Conservation (phyloP, 805 yeast species). For the Hanseniaspora occidentalis region DNA sequence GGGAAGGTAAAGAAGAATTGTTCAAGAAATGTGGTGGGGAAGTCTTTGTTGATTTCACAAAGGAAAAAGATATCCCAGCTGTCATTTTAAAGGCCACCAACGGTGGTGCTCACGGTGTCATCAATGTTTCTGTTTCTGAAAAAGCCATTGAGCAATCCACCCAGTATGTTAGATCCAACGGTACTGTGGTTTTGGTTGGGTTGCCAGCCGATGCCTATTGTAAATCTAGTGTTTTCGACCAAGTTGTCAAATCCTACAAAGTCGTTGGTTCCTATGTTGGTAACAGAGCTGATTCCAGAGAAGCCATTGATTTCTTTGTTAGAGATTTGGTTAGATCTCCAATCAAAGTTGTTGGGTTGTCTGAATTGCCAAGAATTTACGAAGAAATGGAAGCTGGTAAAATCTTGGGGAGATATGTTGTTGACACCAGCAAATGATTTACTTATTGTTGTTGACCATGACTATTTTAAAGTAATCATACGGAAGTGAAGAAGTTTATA, state of each 20-base stretch:
- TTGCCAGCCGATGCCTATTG: conserved; percentile 41
- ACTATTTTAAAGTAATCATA: too few species aligned
- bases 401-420: conserved; percentile 78
- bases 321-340: conserved; percentile 65
- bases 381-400: conserved; percentile 72
- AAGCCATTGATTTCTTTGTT: conserved; percentile 63
- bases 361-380: conserved; percentile 57
- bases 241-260: conserved; percentile 36
- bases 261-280: conserved; percentile 41
- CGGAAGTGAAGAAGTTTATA: too few species aligned
- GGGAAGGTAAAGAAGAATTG: conserved; percentile 48
- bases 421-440: conserved; percentile 45
- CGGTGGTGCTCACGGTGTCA: conserved; percentile 61
- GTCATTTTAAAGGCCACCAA: conserved; percentile 35
- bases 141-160: conserved; percentile 36
- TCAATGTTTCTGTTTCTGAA: conserved; percentile 50
- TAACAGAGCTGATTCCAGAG: conserved; percentile 39
- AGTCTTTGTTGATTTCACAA: conserved; percentile 43
- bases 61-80: conserved; percentile 36
- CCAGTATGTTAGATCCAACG: conserved; percentile 44
- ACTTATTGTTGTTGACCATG: too few species aligned
- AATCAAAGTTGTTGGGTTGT: conserved; percentile 63
- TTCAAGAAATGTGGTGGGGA: conserved; percentile 52
- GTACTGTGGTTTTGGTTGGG: conserved; percentile 53
- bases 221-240: conserved; percentile 32